A percentile compares a stretch with the other conserved stretches of the same genome.
phyloP scores from a whole-genome alignment of 805 yeast genomes.

The Torulaspora microellipsoides region DNA sequence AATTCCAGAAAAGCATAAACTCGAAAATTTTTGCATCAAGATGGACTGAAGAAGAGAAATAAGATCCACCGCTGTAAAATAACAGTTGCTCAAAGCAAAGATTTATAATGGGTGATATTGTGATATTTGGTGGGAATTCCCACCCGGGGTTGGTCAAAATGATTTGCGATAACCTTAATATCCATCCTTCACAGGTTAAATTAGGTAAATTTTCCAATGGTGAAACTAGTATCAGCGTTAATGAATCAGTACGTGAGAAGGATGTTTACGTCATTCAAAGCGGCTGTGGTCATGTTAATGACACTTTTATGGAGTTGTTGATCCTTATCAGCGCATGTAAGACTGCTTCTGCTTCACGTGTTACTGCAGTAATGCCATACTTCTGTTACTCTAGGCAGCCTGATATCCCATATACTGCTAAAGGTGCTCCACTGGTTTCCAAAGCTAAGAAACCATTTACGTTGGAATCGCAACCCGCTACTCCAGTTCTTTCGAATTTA shows the following conservation, averaged over 20 bases:
- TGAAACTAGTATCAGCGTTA: slow-evolving; percentile 82
- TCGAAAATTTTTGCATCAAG: too few species aligned
- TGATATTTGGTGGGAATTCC: slow-evolving; percentile 86
- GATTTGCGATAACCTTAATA: slow-evolving; percentile 74
- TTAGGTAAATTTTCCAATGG: slow-evolving; percentile 80
- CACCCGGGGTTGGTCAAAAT: slow-evolving; percentile 72
- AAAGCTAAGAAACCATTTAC: slow-evolving; percentile 42
- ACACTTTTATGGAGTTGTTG: slow-evolving; percentile 74
- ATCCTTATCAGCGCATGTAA: slow-evolving; percentile 90
- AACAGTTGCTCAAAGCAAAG: background rate
- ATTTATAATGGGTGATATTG: slow-evolving; percentile 65
- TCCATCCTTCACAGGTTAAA: slow-evolving; percentile 62
- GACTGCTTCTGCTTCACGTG: slow-evolving; percentile 81
- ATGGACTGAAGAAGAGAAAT: too few species aligned
- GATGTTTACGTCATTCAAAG: slow-evolving; percentile 87
- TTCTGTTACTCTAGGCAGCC: slow-evolving; percentile 97
- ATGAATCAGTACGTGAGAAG: slow-evolving; percentile 90
- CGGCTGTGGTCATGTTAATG: slow-evolving; percentile 86
- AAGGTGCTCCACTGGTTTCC: slow-evolving; percentile 63
- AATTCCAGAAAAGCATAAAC: too few species aligned
- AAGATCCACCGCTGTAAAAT: background rate
- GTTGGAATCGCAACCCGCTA: slow-evolving; percentile 49
- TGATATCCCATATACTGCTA: slow-evolving; percentile 76
- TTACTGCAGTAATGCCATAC: slow-evolving; percentile 86
- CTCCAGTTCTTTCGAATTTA: slow-evolving; percentile 37